phyloP scores from a whole-genome alignment of 768 basidiomycete species.

The Lentinula raphanica region DNA sequence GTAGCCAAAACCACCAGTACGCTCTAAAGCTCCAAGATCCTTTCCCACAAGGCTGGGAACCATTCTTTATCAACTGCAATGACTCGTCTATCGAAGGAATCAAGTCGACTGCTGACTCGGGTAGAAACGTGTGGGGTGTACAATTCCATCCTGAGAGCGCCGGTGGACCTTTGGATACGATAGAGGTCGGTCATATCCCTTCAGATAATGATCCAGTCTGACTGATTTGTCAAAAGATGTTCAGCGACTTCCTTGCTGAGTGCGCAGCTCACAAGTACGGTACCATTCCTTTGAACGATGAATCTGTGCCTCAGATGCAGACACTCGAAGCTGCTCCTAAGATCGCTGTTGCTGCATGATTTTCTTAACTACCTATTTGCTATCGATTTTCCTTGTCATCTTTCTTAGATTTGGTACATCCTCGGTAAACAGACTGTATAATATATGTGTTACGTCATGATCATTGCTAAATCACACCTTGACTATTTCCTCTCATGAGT shows the following conservation, averaged over 20 bases:
- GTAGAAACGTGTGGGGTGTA: conserved; percentile 93
- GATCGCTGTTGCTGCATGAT: conserved; percentile 24
- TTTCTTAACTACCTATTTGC: background rate
- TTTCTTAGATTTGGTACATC: background rate
- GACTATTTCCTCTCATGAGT: conserved; percentile 45
- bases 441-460: background rate
- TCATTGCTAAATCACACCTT: background rate
- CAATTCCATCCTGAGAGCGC: conserved; percentile 99
- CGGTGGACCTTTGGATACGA: conserved; percentile 97
- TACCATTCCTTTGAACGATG: conserved; percentile 17
- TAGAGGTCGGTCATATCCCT: conserved; percentile 58
- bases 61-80: conserved; percentile 99
- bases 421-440: background rate
- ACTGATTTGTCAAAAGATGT: conserved; percentile 57
- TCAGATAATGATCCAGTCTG: background rate
- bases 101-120: conserved; percentile 86
- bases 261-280: conserved; percentile 58
- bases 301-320: conserved; percentile 17
- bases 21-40: conserved; percentile 91
- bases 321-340: conserved; percentile 19
- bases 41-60: conserved; percentile 96
- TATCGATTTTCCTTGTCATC: background rate
- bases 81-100: conserved; percentile 99
- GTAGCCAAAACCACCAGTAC: conserved; percentile 95
- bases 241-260: conserved; percentile 83